Conservation (phyloP, 2,329 filamentous ascomycete species). For the Diaporthe amygdali region DNA sequence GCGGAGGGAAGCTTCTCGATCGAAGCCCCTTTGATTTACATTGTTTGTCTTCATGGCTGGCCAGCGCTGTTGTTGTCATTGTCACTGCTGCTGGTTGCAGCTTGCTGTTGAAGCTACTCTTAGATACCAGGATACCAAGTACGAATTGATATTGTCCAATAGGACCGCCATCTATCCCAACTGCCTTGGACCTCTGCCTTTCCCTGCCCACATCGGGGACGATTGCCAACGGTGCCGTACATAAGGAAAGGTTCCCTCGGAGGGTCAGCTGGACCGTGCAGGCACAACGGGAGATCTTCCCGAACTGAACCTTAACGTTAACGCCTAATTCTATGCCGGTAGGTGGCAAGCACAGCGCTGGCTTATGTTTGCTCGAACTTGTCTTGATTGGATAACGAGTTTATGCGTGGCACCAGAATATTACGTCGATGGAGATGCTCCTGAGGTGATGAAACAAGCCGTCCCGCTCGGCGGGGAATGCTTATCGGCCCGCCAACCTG, state of each 20-base stretch:
- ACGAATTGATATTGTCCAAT: background rate
- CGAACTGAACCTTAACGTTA: background rate
- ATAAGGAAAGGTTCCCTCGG: background rate
- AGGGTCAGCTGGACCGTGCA: background rate
- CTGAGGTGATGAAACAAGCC: background rate
- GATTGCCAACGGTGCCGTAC: background rate
- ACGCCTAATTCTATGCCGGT: background rate
- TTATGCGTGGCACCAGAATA: background rate
- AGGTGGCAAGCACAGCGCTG: background rate
- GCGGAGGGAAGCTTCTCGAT: constrained; percentile 15
- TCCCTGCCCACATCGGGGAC: background rate
- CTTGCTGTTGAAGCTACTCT: constrained; percentile 15
- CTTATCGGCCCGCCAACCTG: background rate
- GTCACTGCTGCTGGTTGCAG: constrained; percentile 14
- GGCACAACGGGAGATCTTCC: background rate
- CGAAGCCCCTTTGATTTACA: constrained; percentile 5
- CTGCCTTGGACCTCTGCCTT: background rate
- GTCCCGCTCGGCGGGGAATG: background rate
- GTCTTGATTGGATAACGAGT: background rate
- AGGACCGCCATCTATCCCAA: background rate
- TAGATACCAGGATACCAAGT: constrained; percentile 27
- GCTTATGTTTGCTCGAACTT: background rate
- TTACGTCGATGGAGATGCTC: background rate
- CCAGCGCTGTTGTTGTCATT: background rate
- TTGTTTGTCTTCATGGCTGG: constrained; percentile 16